Evolutionary conservation across 257 asterid genomes (phyloP), one percentile per base, ranked within the genome.

Genomic region (Nemophila menziesii): DNA sequence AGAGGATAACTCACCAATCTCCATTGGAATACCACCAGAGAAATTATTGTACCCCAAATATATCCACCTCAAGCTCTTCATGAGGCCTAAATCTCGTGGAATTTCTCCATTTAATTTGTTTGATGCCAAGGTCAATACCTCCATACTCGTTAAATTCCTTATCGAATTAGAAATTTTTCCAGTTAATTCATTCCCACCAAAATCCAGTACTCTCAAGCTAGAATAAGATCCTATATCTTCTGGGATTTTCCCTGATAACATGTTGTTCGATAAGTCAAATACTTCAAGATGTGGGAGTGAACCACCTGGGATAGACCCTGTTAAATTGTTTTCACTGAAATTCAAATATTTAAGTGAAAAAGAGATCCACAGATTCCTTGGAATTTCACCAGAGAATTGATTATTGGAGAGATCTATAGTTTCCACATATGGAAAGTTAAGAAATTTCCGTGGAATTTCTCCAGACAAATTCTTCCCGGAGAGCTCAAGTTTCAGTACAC

Each of bases 31-130:
- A 19, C 13, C 57, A 19, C 96, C 94, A 0, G 96, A 65, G 6
- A 86, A 71, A 46, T 86, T 86, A 64, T 86, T 86, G 68, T 82
- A 77, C 10, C 96, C 96, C 38, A 82, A 55, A 47, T 82, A 86
- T 26, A 86, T 54, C 83, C 66, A 78, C 43, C 34, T 71, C 62
- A 86, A 40, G 0, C 62, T 66, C 72, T 58, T 77, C 80, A 82
- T 19, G 12, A 39, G 48, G 4, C 80, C 93, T 33, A 86, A 38
- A 23, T 33, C 63, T 20, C 43, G 23, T 21, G 92, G 93, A 18
- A 86, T 68, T 51, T 72, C 79, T 1, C 93, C 93, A 14, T 16
- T 33, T 7, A 86, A 38, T 18, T 82, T 84, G 69, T 86, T 86
- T 11, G 96, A 86, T 15, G 92, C 83, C 51, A 79, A 55, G 22